Evolutionary conservation across 148 eudicot species (phyloP).

Genomic region (Drosera capensis): DNA sequence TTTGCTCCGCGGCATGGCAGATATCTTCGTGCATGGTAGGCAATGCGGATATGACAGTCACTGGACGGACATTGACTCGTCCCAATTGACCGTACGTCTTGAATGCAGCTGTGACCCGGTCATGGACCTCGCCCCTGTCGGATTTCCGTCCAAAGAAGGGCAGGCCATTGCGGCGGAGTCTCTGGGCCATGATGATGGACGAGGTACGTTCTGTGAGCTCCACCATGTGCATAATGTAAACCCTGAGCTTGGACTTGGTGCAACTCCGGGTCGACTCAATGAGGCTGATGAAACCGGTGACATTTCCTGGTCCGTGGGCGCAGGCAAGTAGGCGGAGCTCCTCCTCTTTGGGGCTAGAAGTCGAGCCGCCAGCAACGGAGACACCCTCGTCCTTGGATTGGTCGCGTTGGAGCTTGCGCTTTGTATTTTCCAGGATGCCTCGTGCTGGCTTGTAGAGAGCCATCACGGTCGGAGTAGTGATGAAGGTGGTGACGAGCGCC

Average conservation of each 20-base stretch:
- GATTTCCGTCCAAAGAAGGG: conserved; percentile 18
- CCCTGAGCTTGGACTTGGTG: conserved; percentile 18
- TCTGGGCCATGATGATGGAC: conserved; percentile 45
- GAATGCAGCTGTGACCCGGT: conserved; percentile 23
- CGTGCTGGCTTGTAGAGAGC: conserved; percentile 43
- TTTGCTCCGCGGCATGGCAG: conserved; percentile 34
- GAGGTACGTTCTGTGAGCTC: conserved; percentile 60
- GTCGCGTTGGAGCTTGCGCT: conserved; percentile 15
- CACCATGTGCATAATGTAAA: conserved; percentile 44
- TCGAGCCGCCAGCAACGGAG: neutral
- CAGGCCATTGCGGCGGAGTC: conserved; percentile 33
- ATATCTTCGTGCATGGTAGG: conserved; percentile 52
- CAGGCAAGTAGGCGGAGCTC: conserved; percentile 37
- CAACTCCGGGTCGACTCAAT: conserved; percentile 26
- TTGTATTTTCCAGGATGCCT: neutral
- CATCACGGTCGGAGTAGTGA: conserved; percentile 47
- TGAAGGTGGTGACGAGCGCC: conserved; percentile 61
- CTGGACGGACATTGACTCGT: conserved; percentile 24
- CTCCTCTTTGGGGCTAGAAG: neutral
- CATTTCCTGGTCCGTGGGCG: conserved; percentile 32
- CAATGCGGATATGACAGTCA: conserved; percentile 25
- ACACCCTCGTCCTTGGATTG: neutral
- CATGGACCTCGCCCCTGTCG: conserved; percentile 10
- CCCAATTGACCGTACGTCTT: conserved; percentile 23
- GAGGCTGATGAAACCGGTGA: conserved; percentile 30